phyloP scores from a whole-genome alignment of 345 rosid genomes.

The Boechera stricta region DNA sequence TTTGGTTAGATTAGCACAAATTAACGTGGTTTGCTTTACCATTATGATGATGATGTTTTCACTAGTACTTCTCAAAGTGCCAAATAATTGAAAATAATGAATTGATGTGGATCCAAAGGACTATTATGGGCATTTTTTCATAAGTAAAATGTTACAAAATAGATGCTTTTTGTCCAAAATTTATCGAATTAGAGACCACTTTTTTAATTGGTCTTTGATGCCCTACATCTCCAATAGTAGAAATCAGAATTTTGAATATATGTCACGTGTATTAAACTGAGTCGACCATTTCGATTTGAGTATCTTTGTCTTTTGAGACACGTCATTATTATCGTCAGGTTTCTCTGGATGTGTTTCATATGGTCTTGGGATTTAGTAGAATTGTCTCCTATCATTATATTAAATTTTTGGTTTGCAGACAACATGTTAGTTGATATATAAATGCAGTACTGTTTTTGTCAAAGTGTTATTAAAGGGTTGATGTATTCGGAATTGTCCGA shows the following conservation, averaged over 20 bases:
- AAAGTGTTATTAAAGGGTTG: too few relatives aligned
- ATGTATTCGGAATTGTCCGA: too few relatives aligned
- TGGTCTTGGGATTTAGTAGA: background rate
- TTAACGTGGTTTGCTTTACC: background rate
- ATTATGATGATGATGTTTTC: background rate
- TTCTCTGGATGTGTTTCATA: background rate
- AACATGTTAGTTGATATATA: too few relatives aligned
- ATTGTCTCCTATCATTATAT: background rate
- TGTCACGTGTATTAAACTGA: conserved; percentile 4
- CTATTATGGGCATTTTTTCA: background rate
- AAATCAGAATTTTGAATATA: background rate
- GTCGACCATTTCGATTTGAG: conserved; percentile 2
- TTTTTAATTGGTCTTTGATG: background rate
- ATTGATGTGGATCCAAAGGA: conserved; percentile 7
- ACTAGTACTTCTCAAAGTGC: background rate
- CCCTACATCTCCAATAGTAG: conserved; percentile 13
- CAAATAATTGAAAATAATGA: background rate
- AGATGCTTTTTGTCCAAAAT: too few relatives aligned
- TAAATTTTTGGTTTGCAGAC: too few relatives aligned
- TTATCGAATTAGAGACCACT: too few relatives aligned
- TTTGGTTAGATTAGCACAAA: background rate
- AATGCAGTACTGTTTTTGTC: too few relatives aligned
- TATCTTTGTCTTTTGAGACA: background rate
- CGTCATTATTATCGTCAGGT: background rate
- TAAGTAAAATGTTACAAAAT: background rate